phyloP scores from a whole-genome alignment of 306 rosid species.

The Ziziphus jujuba region DNA sequence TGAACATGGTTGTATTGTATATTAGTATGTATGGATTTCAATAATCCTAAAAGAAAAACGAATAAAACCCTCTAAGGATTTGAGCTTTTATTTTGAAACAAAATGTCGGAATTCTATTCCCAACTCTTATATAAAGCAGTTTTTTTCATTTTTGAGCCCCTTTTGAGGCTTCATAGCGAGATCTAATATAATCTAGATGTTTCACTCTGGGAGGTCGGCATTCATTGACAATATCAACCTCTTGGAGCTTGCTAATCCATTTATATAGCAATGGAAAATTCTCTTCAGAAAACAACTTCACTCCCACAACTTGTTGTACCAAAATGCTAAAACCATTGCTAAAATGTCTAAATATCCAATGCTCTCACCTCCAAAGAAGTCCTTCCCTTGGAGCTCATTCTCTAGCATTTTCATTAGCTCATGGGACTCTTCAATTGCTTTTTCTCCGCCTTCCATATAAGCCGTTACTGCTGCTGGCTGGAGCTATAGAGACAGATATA shows the following conservation, averaged over 20 bases:
- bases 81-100: background rate
- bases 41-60: background rate
- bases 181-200: constrained; percentile 19
- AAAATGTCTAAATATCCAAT: constrained; percentile 42
- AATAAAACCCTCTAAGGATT: background rate
- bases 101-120: background rate
- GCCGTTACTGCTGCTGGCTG: background rate
- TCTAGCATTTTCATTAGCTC: constrained; percentile 37
- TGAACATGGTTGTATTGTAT: background rate
- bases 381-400: constrained; percentile 37
- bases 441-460: constrained; percentile 6
- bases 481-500: background rate
- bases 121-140: background rate
- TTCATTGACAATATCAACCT: constrained; percentile 29
- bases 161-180: background rate
- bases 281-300: constrained; percentile 20
- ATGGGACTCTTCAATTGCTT: constrained; percentile 14
- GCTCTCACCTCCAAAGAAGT: constrained; percentile 45
- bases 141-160: background rate
- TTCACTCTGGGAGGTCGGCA: constrained; percentile 31
- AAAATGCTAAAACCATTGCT: constrained; percentile 27
- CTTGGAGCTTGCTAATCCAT: constrained; percentile 27
- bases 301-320: constrained; percentile 44
- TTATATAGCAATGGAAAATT: constrained; percentile 38
- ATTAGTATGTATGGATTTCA: background rate